Base-by-base conservation (phyloP, 2,329 filamentous ascomycete species). In the Aspergillus neotritici region DNA sequence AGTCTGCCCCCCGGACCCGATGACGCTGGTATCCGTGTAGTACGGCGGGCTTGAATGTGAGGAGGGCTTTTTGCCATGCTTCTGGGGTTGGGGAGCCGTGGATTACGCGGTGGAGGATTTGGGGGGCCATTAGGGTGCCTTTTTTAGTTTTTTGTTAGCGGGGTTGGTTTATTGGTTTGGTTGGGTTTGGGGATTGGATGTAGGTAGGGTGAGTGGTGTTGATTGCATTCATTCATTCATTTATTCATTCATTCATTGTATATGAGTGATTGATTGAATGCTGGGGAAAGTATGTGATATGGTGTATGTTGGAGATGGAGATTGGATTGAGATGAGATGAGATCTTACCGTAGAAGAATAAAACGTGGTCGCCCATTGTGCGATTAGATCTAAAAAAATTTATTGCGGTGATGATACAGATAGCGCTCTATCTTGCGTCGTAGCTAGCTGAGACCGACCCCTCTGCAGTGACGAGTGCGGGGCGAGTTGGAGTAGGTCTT, bases 51-150 rank as follows among this genome's bases (percentile, higher is more conserved):
- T 74, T 75, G 62, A 88, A 78, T 49, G 79, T 79, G 30, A 91
- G 70, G 36, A 78, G 66, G 10, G 64, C 63, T 46, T 67, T 70
- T 60, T 76, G 74, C 50, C 69, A 74, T 63, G 64, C 73, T 58
- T 64, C 76, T 30, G 58, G 78, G 58, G 49, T 75, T 12, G 69
- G 64, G 7, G 69, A 67, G 52, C 82, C 79, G 67, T 90, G 87
- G 65, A 87, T 87, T 34, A 95, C 89, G 29, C 85, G 84, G 69
- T 86, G 84, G 55, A 97, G 87, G 57, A 97, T 83, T 58, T 85
- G 80, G 0, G 85, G 81, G n/a, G 84, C 86, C 89, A 96, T 96
- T 60, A 83, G 67, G 17, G 79, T 82, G 52, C 75, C 69, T 74
- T 39, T 28, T 17, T 13, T 31, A 9, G 13, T 29, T 41, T 13